Percentiles rank a stretch among this genome's conserved stretches.
These are phyloP conservation scores for Colletotrichum sansevieriae DNA, from an alignment of 2,329 filamentous ascomycete species.

Conservation along the genomic window DNA sequence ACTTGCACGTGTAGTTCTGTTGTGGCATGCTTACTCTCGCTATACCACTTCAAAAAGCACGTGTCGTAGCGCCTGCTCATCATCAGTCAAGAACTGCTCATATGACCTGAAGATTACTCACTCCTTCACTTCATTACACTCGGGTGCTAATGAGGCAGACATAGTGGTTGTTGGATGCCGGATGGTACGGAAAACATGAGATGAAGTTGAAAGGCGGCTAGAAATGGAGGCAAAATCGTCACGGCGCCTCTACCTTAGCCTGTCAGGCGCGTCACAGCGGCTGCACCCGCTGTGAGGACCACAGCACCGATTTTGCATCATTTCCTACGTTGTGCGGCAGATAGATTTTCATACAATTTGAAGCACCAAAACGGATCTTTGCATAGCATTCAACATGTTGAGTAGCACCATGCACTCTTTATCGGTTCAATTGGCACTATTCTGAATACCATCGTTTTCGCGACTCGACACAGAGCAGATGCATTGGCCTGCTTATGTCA, in stretches of 20 bases:
- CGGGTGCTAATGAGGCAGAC: conserved; percentile 94
- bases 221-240: conserved; percentile 32
- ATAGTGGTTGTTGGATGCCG: conserved; percentile 61
- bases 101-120: conserved; percentile 58
- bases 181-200: conserved; percentile 11
- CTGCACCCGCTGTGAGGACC: conserved; percentile 25
- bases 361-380: no score
- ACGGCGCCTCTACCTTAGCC: conserved; percentile 13
- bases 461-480: no score
- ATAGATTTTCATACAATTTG: no score
- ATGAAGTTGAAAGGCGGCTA: conserved; percentile 25
- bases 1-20: no score
- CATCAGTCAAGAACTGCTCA: conserved; percentile 33
- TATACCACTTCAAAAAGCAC: conserved; percentile 99
- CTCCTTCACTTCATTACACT: conserved; percentile 98
- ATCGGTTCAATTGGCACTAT: no score
- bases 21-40: conserved; percentile 79
- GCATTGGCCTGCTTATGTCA: background rate
- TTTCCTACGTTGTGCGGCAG: no score
- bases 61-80: conserved; percentile 86
- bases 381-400: no score
- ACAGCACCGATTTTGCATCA: no score
- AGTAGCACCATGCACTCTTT: no score
- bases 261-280: conserved; percentile 28
- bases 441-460: no score